These are phyloP conservation scores for Stromatinia cepivora DNA, from an alignment of 2,329 filamentous ascomycete species.

Conservation along the genomic window DNA sequence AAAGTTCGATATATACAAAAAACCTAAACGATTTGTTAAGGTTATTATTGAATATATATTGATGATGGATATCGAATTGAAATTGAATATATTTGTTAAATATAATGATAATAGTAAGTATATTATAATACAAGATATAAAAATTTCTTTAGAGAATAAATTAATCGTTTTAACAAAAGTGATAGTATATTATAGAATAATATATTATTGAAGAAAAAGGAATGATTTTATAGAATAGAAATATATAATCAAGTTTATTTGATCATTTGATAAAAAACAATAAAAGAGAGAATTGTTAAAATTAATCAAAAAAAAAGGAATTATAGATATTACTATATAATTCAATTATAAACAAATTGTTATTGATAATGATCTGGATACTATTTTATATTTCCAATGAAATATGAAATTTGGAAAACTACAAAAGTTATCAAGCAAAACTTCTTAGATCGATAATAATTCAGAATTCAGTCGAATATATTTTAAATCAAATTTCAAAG, in stretches of 20 bases:
- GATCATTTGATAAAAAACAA: conserved; percentile 37
- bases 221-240: conserved; percentile 28
- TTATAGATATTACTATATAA: conserved; percentile 37
- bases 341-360: conserved; percentile 37
- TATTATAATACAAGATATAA: conserved; percentile 27
- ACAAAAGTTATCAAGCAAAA: conserved; percentile 31
- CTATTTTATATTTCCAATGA: conserved; percentile 34
- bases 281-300: conserved; percentile 38
- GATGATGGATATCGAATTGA: conserved; percentile 40
- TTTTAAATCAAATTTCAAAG: conserved; percentile 29
- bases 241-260: conserved; percentile 43
- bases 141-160: conserved; percentile 31
- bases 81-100: conserved; percentile 38
- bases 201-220: conserved; percentile 29
- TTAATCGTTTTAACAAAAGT: conserved; percentile 29
- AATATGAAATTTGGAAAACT: conserved; percentile 34
- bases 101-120: conserved; percentile 29
- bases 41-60: conserved; percentile 39
- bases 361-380: conserved; percentile 31
- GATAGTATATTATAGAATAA: conserved; percentile 32
- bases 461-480: conserved; percentile 27
- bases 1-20: conserved; percentile 40
- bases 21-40: conserved; percentile 38
- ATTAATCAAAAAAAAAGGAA: conserved; percentile 33
- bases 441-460: conserved; percentile 30